phyloP scores from a whole-genome alignment of 768 basidiomycete genomes.

The Leucogyrophana mollusca region DNA sequence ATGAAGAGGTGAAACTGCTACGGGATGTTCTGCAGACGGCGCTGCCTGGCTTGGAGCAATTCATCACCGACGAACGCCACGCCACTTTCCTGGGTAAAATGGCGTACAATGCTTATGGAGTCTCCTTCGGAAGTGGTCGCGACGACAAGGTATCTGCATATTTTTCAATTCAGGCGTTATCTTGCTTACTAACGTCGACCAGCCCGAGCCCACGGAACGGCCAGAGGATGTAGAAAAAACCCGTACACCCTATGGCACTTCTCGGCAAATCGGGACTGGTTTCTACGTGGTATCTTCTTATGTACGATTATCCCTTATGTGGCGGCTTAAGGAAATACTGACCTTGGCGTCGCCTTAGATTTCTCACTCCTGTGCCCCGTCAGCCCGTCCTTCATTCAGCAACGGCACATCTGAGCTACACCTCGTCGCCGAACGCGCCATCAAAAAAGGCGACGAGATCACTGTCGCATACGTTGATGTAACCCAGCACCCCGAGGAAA shows the following conservation, averaged over 20 bases:
- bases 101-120: conserved; percentile 75
- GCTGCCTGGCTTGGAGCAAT: conserved; percentile 70
- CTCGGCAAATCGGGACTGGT: conserved; percentile 72
- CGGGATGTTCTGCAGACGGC: conserved; percentile 55
- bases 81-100: conserved; percentile 65
- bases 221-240: conserved; percentile 75
- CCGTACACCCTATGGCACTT: conserved; percentile 74
- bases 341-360: conserved; percentile 36
- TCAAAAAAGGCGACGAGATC: conserved; percentile 76
- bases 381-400: conserved; percentile 61
- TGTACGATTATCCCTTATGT: conserved; percentile 30
- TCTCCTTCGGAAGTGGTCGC: conserved; percentile 64
- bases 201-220: conserved; percentile 54
- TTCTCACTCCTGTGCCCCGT: conserved; percentile 73
- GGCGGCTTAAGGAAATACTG: background rate
- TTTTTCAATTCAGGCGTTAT: conserved; percentile 1
- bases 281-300: conserved; percentile 79
- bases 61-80: conserved; percentile 64
- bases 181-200: conserved; percentile 1
- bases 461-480: conserved; percentile 78
- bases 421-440: conserved; percentile 61
- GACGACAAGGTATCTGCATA: conserved; percentile 58
- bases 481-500: conserved; percentile 52
- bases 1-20: conserved; percentile 51
- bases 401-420: conserved; percentile 67